A percentile compares a stretch with the other conserved stretches of the same genome.
Conservation (phyloP, 2,329 filamentous ascomycete species). For the Zymoseptoria brevis region DNA sequence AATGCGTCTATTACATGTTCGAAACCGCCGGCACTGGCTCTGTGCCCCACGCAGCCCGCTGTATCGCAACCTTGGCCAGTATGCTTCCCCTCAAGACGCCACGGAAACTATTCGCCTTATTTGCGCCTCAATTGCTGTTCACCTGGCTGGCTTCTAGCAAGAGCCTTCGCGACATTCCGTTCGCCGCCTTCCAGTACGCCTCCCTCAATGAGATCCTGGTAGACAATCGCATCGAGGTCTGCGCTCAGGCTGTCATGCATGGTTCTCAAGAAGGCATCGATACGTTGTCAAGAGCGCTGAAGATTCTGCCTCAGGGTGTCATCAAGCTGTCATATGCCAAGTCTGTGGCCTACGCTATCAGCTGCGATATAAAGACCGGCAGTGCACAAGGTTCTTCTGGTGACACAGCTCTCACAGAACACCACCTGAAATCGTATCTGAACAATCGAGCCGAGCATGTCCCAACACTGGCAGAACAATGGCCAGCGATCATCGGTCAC, state of each 20-base stretch:
- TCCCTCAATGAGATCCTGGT: constrained; percentile 60
- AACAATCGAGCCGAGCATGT: constrained; percentile 56
- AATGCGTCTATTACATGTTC: constrained; percentile 88
- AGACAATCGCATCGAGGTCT: constrained; percentile 67
- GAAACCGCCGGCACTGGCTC: constrained; percentile 68
- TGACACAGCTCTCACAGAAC: background rate
- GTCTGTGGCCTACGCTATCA: constrained; percentile 73
- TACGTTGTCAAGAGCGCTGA: constrained; percentile 53
- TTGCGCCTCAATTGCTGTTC: constrained; percentile 80
- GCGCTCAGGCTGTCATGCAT: constrained; percentile 76
- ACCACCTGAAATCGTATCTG: constrained; percentile 58
- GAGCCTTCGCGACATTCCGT: constrained; percentile 66
- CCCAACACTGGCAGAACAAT: constrained; percentile 57
- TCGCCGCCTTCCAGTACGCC: constrained; percentile 71
- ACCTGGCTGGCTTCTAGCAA: constrained; percentile 64
- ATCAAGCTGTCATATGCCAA: constrained; percentile 65
- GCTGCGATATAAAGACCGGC: constrained; percentile 54
- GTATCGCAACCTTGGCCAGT: constrained; percentile 58
- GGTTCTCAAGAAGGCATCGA: constrained; percentile 57
- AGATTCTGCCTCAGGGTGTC: constrained; percentile 47
- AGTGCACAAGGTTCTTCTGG: constrained; percentile 8
- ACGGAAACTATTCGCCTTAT: constrained; percentile 68
- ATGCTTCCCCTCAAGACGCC: constrained; percentile 58
- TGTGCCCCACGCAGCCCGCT: constrained; percentile 62
- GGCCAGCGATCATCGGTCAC: constrained; percentile 67